These are phyloP conservation scores for Leccinum pachyderme DNA, from an alignment of 1,284 basidiomycete genomes.

Conservation along the genomic window DNA sequence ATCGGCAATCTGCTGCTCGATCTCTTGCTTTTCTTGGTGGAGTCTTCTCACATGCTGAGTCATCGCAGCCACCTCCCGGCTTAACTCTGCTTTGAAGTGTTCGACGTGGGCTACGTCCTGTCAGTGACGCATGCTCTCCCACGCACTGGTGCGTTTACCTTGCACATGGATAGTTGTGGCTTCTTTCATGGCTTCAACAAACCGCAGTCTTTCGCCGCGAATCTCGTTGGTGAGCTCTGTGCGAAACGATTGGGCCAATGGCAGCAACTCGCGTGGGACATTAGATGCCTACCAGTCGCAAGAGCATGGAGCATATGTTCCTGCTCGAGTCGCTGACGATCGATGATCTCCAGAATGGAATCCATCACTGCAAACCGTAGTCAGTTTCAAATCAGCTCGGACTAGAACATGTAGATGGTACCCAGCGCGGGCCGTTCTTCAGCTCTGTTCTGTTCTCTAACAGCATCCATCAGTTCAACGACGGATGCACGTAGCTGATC, in stretches of 20 bases:
- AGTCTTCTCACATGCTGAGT: slow-evolving; percentile 71
- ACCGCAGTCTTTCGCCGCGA: slow-evolving; percentile 76
- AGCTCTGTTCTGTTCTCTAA: slow-evolving; percentile 28
- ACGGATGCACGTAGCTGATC: slow-evolving; percentile 25
- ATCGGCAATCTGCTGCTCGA: slow-evolving; percentile 75
- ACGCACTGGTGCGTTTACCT: slow-evolving; percentile 42
- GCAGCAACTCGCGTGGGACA: neutral
- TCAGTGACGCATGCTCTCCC: slow-evolving; percentile 6
- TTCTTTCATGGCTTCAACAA: slow-evolving; percentile 89
- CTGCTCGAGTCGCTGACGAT: slow-evolving; percentile 68
- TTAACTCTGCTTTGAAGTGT: slow-evolving; percentile 77
- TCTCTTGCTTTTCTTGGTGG: slow-evolving; percentile 66
- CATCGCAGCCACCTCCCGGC: slow-evolving; percentile 71
- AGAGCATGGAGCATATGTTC: slow-evolving; percentile 63
- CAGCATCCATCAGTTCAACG: slow-evolving; percentile 23
- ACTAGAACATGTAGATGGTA: slow-evolving; percentile 11
- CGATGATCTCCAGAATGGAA: slow-evolving; percentile 57
- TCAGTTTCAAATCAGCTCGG: neutral
- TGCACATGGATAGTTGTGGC: slow-evolving; percentile 84
- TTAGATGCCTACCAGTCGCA: slow-evolving; percentile 49
- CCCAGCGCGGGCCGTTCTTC: slow-evolving; percentile 31
- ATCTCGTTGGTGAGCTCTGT: slow-evolving; percentile 79
- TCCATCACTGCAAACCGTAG: slow-evolving; percentile 45
- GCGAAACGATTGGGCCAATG: neutral
- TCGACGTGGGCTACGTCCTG: slow-evolving; percentile 67